Evolutionary conservation across 257 asterid species (phyloP).

Genomic region (Solanum bulbocastanum): DNA sequence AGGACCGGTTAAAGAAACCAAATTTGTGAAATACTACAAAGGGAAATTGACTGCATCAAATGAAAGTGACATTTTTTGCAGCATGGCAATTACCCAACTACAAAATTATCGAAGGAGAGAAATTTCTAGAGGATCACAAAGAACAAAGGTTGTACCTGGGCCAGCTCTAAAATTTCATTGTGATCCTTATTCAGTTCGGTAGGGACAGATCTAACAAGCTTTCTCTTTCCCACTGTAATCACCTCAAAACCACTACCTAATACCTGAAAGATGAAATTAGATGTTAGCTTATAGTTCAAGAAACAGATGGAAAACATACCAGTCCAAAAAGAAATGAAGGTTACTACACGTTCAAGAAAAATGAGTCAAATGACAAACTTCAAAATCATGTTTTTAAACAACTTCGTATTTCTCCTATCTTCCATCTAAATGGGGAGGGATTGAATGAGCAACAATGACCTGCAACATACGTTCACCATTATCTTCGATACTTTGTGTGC

Average conservation of each 20-base stretch:
- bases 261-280: conserved; percentile 35
- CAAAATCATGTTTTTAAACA: neutral
- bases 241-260: conserved; percentile 97
- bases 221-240: conserved; percentile 77
- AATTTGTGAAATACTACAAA: neutral
- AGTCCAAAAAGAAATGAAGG: neutral
- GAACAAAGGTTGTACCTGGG: conserved; percentile 54
- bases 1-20: neutral
- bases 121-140: neutral
- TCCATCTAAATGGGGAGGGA: neutral
- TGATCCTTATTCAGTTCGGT: conserved; percentile 96
- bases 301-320: neutral
- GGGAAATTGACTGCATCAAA: neutral
- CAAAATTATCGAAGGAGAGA: neutral
- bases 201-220: conserved; percentile 95
- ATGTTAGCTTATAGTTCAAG: neutral
- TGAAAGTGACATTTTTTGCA: neutral
- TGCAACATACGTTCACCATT: neutral
- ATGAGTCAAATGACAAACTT: neutral
- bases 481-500: neutral
- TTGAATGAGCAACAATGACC: neutral
- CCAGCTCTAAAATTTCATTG: conserved; percentile 90
- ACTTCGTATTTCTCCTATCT: neutral
- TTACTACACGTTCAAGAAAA: neutral
- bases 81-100: neutral